Evolutionary conservation across 2,329 filamentous ascomycete species (phyloP), one percentile per base, ranked within the genome.

Genomic region (Cytospora paraplurivora): DNA sequence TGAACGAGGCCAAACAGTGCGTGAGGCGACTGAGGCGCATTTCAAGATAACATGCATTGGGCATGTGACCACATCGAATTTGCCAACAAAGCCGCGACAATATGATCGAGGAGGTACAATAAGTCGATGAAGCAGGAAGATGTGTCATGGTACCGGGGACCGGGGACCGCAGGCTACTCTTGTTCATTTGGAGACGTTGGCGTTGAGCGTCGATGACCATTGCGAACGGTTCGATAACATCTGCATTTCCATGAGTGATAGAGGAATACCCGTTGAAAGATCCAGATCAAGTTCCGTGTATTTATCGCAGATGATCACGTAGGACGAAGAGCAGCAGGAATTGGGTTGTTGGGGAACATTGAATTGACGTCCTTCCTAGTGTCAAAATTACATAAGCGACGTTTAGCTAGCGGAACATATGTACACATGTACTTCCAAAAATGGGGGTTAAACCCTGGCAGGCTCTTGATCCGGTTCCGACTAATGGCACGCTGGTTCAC

Each of bases 251-350:
- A 10, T 47, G 32, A 32, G 50, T 27, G 51, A 49, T 55, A 61
- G 51, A 55, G 35, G 37, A 51, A 61, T 61, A 61, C 58, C 58
- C 58, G 54, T 15, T 55, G 54, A 15, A 27, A 61, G 51, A 54
- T 8, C n/a, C 35, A 33, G n/a, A 19, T 12, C 12, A 49, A 7
- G 12, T 11, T 37, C 27, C n/a, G 47, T 10, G 56, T 7, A 19
- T n/a, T 17, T 19, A 44, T 19, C 17, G 7, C 41, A 44, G 17
- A 44, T 6, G 15, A 15, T 17, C 6, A 21, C 10, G 33, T 53
- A 33, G 27, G n/a, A 12, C 49, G 34, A n/a, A 34, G 37, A 19
- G 44, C 21, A 15, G 5, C 13, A 3, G 27, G 27, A 27, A 27
- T 4, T 27, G 27, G 27, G 27, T 27, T 27, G 27, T 27, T 27